Base-by-base conservation (phyloP, 2,329 filamentous ascomycete species). In the Fusarium gaditjirri region DNA sequence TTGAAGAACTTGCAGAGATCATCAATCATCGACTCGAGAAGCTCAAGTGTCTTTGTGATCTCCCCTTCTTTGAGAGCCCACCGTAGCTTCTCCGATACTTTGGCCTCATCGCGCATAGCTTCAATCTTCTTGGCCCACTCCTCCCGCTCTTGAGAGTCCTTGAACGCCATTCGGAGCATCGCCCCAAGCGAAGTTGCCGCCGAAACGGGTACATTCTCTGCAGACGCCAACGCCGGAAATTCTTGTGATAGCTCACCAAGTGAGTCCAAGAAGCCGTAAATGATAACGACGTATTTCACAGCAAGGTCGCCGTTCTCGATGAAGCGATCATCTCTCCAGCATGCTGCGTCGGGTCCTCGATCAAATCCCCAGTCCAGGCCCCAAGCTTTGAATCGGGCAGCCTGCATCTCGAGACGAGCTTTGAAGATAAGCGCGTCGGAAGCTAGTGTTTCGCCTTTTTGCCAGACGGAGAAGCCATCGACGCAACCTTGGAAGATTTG, bases 21-120 rank as follows among this genome's bases (percentile, higher is more conserved):
- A 17, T 53, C 19, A n/a, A 53, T 53, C 23, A 53, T 27, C 0
- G 19, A 27, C 17, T n/a, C 10, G 0, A 39, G 2, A 21, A 53
- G 33, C 14, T 39, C 33, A 2, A 53, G 33, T 0, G 49, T 53
- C 19, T 53, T 38, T 1, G 33, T 53, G 2, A 27, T 38, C 5
- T 53, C 33, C 5, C 49, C 33, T 38, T 53, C 33, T 3, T 53
- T 27, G 17, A 53, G 49, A 5, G 49, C 49, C 49, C 23, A 52
- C 6, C 49, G 49, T 19, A 38, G 19, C 3, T 52, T 52, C 7
- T 38, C 33, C 5, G 49, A 52, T 3, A 52, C 23, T 3, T n/a
- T 52, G 2, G 33, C 49, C 19, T 38, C 23, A 25, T 52, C 23
- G 0, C 23, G 23, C 33, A 52, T 52, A 0, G 17, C 7, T 4